phyloP scores from a whole-genome alignment of 1,284 basidiomycete genomes.

The Irpex sp. region DNA sequence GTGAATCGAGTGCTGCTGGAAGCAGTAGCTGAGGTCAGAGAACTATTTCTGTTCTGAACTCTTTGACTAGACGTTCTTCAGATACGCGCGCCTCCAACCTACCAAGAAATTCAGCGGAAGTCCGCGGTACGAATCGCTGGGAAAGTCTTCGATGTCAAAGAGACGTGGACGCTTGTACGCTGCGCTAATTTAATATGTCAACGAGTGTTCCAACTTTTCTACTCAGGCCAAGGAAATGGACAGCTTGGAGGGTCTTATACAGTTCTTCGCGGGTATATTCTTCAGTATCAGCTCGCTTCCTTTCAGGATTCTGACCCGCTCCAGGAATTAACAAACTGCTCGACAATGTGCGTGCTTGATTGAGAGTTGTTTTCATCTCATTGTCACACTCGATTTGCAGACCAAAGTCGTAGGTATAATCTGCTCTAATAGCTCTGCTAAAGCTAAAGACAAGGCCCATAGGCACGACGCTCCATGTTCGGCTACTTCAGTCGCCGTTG shows the following conservation, averaged over 20 bases:
- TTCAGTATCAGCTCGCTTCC: background rate
- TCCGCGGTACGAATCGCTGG: constrained; percentile 5
- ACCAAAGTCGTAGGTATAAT: background rate
- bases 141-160: constrained; percentile 3
- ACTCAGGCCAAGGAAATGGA: background rate
- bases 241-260: background rate
- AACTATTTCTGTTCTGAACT: constrained; percentile 9
- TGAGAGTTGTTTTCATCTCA: background rate
- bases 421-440: background rate
- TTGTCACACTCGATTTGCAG: background rate
- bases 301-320: background rate
- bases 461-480: constrained; percentile 73
- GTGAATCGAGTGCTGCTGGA: constrained; percentile 59
- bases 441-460: background rate
- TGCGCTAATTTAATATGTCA: background rate
- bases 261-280: background rate
- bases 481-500: constrained; percentile 77
- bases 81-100: constrained; percentile 11
- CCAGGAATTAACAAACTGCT: background rate
- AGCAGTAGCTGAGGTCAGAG: constrained; percentile 49
- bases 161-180: background rate
- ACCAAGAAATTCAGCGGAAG: constrained; percentile 6
- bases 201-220: background rate
- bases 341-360: background rate
- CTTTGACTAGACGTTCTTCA: background rate